Base-by-base conservation (phyloP, 1,139 yeast genomes). In the Spathaspora sp. region DNA sequence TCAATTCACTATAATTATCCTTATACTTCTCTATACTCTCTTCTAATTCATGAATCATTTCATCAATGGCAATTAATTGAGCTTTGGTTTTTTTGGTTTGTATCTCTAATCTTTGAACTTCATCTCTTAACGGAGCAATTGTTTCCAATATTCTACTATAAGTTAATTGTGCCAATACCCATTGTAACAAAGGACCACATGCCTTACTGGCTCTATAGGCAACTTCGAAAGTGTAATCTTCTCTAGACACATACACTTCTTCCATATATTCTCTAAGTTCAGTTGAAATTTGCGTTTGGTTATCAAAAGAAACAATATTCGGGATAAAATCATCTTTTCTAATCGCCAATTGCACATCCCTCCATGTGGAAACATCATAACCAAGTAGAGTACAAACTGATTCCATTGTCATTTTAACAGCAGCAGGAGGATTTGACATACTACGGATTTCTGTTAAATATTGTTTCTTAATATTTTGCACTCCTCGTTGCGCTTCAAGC, bases 191-290 rank as follows among this genome's bases (percentile, higher is more conserved):
- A 0, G 99, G 99, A 0, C 97, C 98, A 70, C 97, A 90, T 0
- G 98, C 97, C 59, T 88, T 89, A 65, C 96, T 86, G 2, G 98
- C 98, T 43, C 97, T 73, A 57, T 88, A 82, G 0, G 89, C 97
- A 0, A 86, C 68, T 45, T 86, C 93, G 57, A 70, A 86, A 41
- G 79, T 89, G 58, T 78, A 91, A 45, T 81, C 86, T 0, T 84
- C 78, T 46, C 84, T 68, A 0, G 84, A 67, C 23, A 91, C 66
- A 56, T 87, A 93, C 0, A 70, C 73, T 1, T 64, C 57, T 45
- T 82, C 83, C 86, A 89, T 82, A 48, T 66, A 74, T 2, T 64
- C 60, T 39, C 88, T 68, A 26, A 83, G 57, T n/a, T 73, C 77
- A 1, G 70, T 60, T 0, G 84, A 70, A 57, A 90, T 70, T 55